phyloP scores from a whole-genome alignment of 2,329 filamentous ascomycete genomes.

The Coniella vitis region DNA sequence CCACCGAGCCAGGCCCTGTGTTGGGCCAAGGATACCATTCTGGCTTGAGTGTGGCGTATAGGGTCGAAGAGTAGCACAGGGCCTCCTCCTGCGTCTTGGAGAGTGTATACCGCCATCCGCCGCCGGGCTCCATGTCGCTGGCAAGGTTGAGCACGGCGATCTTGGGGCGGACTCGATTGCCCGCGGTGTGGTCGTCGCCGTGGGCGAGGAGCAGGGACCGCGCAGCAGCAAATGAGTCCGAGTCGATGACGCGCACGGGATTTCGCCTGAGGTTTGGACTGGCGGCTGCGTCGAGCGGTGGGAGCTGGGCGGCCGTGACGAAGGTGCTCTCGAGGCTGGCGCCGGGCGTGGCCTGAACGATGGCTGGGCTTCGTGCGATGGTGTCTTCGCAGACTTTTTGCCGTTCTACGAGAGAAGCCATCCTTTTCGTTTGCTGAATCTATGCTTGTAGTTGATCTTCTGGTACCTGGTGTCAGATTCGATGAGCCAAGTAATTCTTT shows the following conservation, averaged over 20 bases:
- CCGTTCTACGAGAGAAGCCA: background rate
- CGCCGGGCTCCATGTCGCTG: constrained; percentile 1
- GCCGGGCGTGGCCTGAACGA: background rate
- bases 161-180: background rate
- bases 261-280: background rate
- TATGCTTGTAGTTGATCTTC: background rate
- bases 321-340: constrained; percentile 1
- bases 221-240: background rate
- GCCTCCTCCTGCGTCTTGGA: constrained; percentile 1
- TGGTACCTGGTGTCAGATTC: background rate
- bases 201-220: background rate
- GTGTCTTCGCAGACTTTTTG: background rate
- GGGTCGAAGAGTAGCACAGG: constrained; percentile 1
- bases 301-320: background rate
- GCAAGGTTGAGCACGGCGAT: constrained; percentile 1
- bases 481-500: too few species aligned
- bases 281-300: background rate
- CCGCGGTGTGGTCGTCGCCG: background rate
- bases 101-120: background rate
- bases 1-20: background rate
- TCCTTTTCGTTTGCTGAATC: background rate
- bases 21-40: constrained; percentile 1
- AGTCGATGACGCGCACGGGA: background rate
- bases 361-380: background rate
- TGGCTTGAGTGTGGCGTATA: background rate